Evolutionary conservation across 225 moss, liverwort and hornwort genomes (phyloP).

Genomic region (Rhytidiadelphus loreus): DNA sequence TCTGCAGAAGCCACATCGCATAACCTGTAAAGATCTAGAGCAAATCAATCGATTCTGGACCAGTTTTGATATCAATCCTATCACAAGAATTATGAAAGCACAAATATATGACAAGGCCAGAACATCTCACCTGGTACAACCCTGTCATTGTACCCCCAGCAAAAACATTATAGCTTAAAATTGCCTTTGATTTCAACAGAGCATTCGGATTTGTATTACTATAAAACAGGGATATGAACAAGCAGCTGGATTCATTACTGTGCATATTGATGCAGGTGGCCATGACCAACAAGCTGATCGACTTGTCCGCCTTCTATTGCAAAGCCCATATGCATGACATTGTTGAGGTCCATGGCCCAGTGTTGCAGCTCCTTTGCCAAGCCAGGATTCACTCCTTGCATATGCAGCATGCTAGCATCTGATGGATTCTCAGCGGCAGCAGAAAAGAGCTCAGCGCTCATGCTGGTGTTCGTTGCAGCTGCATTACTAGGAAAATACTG

Average conservation of each 20-base stretch:
- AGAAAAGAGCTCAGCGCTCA: slow-evolving; percentile 30
- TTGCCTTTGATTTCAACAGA: slow-evolving; percentile 1
- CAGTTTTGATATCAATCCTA: background rate
- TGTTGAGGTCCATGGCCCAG: slow-evolving; percentile 50
- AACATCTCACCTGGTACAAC: slow-evolving; percentile 8
- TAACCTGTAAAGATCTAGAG: background rate
- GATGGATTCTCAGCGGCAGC: slow-evolving; percentile 13
- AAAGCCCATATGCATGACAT: slow-evolving; percentile 51
- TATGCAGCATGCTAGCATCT: slow-evolving; percentile 13
- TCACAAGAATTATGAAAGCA: background rate
- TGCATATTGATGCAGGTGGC: slow-evolving; percentile 31
- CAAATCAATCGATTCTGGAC: background rate
- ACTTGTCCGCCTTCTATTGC: slow-evolving; percentile 39
- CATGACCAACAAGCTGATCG: slow-evolving; percentile 37
- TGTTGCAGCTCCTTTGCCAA: slow-evolving; percentile 32
- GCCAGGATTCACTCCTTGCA: slow-evolving; percentile 25
- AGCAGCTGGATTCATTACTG: slow-evolving; percentile 16
- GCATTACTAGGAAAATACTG: slow-evolving; percentile 5
- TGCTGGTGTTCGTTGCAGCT: slow-evolving; percentile 10
- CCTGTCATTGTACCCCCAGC: background rate
- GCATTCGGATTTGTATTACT: background rate
- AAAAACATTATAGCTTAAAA: background rate
- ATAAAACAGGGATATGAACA: slow-evolving; percentile 9
- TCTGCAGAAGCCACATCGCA: background rate
- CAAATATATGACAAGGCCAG: background rate